Evolutionary conservation across 441 rosid genomes (phyloP).

Genomic region (Adansonia gregorii): DNA sequence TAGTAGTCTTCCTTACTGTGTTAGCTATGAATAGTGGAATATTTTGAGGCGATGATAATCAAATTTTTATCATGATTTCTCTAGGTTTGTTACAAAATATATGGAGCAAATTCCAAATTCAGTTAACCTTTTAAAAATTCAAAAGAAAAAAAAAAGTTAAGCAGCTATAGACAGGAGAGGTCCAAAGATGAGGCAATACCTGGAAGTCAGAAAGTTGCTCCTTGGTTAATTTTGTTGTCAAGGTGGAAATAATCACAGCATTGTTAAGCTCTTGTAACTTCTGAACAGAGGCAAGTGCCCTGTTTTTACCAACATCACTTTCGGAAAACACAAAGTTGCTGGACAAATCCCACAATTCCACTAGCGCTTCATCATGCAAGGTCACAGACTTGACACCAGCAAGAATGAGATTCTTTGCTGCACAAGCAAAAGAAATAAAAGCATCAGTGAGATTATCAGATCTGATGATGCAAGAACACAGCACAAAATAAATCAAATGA

Average conservation of each 20-base stretch:
- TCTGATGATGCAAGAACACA: not conserved
- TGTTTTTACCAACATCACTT: constrained; percentile 82
- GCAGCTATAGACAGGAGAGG: not conserved
- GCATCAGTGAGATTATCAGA: not conserved
- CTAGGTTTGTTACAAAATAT: not conserved
- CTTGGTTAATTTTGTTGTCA: constrained; percentile 69
- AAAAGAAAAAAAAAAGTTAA: not conserved
- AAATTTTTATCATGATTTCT: constrained; percentile 5
- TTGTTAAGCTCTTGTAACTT: constrained; percentile 94
- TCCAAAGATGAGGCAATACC: not conserved
- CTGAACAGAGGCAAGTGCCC: constrained; percentile 87
- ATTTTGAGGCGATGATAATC: not conserved
- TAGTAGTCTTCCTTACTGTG: not conserved
- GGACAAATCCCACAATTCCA: constrained; percentile 89
- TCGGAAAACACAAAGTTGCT: constrained; percentile 81
- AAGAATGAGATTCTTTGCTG: constrained; percentile 90
- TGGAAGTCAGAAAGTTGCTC: constrained; percentile 48
- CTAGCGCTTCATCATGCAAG: constrained; percentile 77
- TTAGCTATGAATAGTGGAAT: not conserved
- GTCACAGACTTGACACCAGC: constrained; percentile 98
- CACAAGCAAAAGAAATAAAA: constrained; percentile 23
- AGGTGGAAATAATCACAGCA: constrained; percentile 70
- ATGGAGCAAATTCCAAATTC: constrained; percentile 12
- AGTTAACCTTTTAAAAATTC: not conserved
- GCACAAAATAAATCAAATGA: not conserved